A percentile compares a stretch with the other conserved stretches of the same genome.
These are phyloP conservation scores for Fonsecaea pedrosoi DNA, from an alignment of 2,329 filamentous ascomycete genomes.

Conservation along the genomic window DNA sequence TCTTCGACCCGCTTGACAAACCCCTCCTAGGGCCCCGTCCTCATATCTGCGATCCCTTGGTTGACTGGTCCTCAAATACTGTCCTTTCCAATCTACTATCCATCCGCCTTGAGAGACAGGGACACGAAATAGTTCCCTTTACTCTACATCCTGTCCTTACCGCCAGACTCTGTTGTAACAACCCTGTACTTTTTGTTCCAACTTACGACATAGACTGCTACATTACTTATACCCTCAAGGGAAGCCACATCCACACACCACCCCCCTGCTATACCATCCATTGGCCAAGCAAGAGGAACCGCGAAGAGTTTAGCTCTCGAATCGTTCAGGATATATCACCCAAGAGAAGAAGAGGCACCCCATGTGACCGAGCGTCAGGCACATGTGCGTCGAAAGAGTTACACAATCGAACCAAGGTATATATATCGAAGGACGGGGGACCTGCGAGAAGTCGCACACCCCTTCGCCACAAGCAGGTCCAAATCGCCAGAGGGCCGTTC, in stretches of 20 bases:
- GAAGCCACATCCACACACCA: slow-evolving; percentile 5
- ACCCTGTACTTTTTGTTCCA: slow-evolving; percentile 10
- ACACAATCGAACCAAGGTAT: not conserved
- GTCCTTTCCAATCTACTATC: slow-evolving; percentile 19
- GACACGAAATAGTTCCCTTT: slow-evolving; percentile 10
- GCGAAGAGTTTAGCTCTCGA: not conserved
- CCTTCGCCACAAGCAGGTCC: slow-evolving; percentile 28
- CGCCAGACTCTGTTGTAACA: slow-evolving; percentile 23
- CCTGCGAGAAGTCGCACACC: slow-evolving; percentile 7
- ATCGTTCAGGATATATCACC: slow-evolving; percentile 1
- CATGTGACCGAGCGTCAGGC: slow-evolving; percentile 7
- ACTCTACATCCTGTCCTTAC: slow-evolving; percentile 38
- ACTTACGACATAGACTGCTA: slow-evolving; percentile 15
- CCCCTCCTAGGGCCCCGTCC: slow-evolving; percentile 25
- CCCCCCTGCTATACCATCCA: slow-evolving; percentile 15
- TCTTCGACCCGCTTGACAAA: slow-evolving; percentile 17
- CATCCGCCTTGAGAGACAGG: slow-evolving; percentile 24
- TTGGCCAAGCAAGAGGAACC: slow-evolving; percentile 6
- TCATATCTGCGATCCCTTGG: slow-evolving; percentile 29
- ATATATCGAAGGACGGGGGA: slow-evolving; percentile 6
- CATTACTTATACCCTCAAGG: slow-evolving; percentile 11
- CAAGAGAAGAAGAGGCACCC: slow-evolving; percentile 3
- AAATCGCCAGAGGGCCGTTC: not conserved
- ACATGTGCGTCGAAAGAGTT: slow-evolving; percentile 17
- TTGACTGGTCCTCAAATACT: slow-evolving; percentile 30